Base-by-base conservation (phyloP, 768 basidiomycete genomes). In the Rhodotorula babjevae region DNA sequence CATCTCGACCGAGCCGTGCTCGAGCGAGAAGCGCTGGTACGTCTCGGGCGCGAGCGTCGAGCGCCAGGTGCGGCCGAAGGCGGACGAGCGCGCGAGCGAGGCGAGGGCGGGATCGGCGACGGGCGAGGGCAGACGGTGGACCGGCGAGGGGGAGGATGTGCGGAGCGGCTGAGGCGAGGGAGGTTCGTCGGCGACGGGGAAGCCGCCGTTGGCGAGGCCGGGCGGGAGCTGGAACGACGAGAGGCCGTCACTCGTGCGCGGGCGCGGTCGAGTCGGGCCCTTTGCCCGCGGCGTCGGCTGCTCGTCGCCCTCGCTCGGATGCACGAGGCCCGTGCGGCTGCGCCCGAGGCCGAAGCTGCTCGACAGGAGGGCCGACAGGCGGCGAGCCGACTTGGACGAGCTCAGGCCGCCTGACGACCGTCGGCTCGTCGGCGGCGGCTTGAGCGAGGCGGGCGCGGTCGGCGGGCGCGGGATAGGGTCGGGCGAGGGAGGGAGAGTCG, bases 1-100 rank as follows among this genome's bases (percentile, higher is more conserved):
- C 76, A 85, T 83, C 77, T 90, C 90, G 8, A 79, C 73, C 19
- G 83, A 80, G 1, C 85, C 88, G 65, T 85, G 81, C 29, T 80
- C 79, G 16, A 81, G 77, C 27, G 80, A 69, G 1, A 87, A 79
- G 1, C 81, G 77, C 15, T 80, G 76, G 73, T 82, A 85, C 18
- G 80, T 80, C 1, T 77, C 76, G 0, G 77, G 65, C 2, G 79
- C 67, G 12, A 86, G 65, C 12, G 75, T 80, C 15, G 81, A 79
- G 3, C 80, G 79, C 83, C 83, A 84, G 0, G 81, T 80, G 5
- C 62, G 61, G 15, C 53, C 59, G 2, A 59, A 19, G 16, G 63
- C 56, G 5, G 71, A 71, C 23, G 73, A 63, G n/a, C 65, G 63
- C 23, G 47, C 42, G 40, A 61, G 64, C 21, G 72, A 40, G 2